Base-by-base conservation (phyloP, 192 early-diverging fungal species). In the Chytriomyces hyalinus region DNA sequence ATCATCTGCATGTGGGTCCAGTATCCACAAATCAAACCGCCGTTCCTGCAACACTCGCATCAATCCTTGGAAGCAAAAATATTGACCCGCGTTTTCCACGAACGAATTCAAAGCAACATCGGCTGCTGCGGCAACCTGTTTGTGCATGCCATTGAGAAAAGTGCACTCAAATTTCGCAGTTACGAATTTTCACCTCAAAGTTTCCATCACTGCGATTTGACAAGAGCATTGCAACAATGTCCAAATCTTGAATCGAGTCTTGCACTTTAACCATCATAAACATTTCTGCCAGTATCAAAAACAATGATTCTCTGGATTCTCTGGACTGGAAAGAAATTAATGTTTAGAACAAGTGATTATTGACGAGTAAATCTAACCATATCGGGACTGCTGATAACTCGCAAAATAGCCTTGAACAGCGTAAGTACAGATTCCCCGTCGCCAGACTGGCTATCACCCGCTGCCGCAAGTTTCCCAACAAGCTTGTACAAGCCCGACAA, bases 101-200 rank as follows among this genome's bases (percentile, higher is more conserved):
- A 73, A 73, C 4, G 53, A 15, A 26, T 17, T 73, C 43, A 73
- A 49, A 49, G 45, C 57, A n/a, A 26, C 48, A 45, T 73, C 71
- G 5, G 71, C 71, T 8, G 43, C 20, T 45, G 59, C 59, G 0
- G 71, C 71, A 36, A 73, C 47, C 71, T 73, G 20, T 45, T 11
- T 7, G 9, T 20, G 9, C 13, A 51, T 13, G 13, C 1, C 3
- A 13, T 13, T 57, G 3, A 57, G 20, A 57, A 57, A n/a, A 20
- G 13, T 3, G 53, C 2, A 57, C 53, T 57, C 53, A 20, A 13
- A n/a, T 0, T 57, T 20, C 0, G 53, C 15, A 57, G 53, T 57
- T n/a, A n/a, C 20, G 5, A 57, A n/a, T 57, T 0, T 51, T n/a
- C 20, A 62, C 71, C 71, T 73, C 59, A 62, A 73, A 73, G 8